A percentile compares a stretch with the other conserved stretches of the same genome.
These are phyloP conservation scores for Epichloe typhina DNA, from an alignment of 2,329 filamentous ascomycete genomes.

Conservation along the genomic window DNA sequence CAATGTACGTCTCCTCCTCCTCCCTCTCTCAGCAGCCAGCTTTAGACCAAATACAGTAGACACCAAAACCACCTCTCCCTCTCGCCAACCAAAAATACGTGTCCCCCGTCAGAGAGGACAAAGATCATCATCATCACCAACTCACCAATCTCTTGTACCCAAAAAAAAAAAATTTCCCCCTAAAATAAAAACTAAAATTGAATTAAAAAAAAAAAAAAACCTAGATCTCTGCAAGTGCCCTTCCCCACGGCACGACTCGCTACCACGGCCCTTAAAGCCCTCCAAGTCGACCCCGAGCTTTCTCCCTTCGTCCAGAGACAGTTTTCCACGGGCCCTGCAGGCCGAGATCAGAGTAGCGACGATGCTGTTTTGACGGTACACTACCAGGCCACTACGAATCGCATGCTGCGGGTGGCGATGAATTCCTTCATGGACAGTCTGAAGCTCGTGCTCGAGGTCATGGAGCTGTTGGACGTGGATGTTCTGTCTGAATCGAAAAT, in stretches of 20 bases:
- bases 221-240: conserved; percentile 61
- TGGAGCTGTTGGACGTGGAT: conserved; percentile 82
- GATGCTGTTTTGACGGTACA: conserved; percentile 50
- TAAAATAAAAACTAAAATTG: too few species aligned
- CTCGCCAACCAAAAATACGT: not conserved
- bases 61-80: too few species aligned
- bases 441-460: conserved; percentile 71
- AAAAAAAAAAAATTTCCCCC: too few species aligned
- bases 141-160: not conserved
- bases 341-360: conserved; percentile 3
- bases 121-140: not conserved
- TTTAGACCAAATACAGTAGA: too few species aligned
- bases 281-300: conserved; percentile 79
- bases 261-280: conserved; percentile 56
- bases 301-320: conserved; percentile 68
- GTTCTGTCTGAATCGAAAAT: conserved; percentile 37
- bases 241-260: conserved; percentile 73
- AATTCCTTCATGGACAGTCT: conserved; percentile 94
- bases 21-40: conserved; percentile 28
- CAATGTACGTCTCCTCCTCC: conserved; percentile 18
- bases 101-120: not conserved
- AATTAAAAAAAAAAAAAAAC: not conserved
- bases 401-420: conserved; percentile 90
- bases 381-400: conserved; percentile 82
- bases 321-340: conserved; percentile 41